Evolutionary conservation across 345 rosid species (phyloP).

Genomic region (Ceriops zippeliana): DNA sequence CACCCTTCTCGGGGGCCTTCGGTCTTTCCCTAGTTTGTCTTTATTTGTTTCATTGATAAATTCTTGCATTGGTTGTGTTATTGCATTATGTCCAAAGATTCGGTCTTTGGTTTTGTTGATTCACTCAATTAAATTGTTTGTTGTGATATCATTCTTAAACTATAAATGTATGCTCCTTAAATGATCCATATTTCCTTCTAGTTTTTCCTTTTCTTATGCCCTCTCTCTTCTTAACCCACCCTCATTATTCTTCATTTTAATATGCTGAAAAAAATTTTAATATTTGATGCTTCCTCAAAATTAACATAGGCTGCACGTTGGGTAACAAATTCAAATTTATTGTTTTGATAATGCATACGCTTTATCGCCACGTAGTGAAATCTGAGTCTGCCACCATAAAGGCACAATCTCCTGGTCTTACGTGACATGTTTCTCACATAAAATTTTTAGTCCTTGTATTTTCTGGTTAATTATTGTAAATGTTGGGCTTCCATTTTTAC

Average conservation of each 20-base stretch:
- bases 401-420: constrained; percentile 33
- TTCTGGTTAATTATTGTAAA: too few relatives aligned
- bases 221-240: background rate
- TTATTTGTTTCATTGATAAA: too few relatives aligned
- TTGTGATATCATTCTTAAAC: too few relatives aligned
- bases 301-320: too few relatives aligned
- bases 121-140: too few relatives aligned
- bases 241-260: background rate
- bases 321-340: background rate
- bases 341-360: constrained; percentile 48
- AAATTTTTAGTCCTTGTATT: too few relatives aligned
- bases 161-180: too few relatives aligned
- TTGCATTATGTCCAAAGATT: background rate
- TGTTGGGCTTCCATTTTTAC: too few relatives aligned
- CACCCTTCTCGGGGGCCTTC: too few relatives aligned
- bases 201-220: background rate
- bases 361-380: constrained; percentile 77
- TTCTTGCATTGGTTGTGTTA: background rate
- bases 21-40: too few relatives aligned
- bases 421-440: too few relatives aligned
- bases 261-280: background rate
- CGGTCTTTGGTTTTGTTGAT: background rate
- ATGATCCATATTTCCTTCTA: background rate
- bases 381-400: constrained; percentile 88
- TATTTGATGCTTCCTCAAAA: too few relatives aligned